Conservation (phyloP, 768 basidiomycete species). For the Tulasnella sp. region DNA sequence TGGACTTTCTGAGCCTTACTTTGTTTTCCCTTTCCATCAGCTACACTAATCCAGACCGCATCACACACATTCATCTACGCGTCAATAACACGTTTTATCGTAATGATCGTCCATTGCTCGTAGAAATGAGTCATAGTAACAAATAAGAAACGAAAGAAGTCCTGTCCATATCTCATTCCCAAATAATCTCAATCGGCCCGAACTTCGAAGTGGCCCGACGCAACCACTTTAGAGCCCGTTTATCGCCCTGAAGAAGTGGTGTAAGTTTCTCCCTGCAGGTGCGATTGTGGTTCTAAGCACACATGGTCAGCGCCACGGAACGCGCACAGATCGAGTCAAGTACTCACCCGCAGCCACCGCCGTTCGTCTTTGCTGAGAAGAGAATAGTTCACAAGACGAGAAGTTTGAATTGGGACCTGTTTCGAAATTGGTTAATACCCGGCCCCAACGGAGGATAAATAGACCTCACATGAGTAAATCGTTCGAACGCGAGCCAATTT, state of each 20-base stretch:
- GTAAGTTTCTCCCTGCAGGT: conserved; percentile 30
- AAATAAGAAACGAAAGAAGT: conserved; percentile 12
- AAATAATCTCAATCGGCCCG: conserved; percentile 32
- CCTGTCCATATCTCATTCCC: conserved; percentile 26
- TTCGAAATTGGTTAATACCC: background rate
- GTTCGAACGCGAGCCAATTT: conserved; percentile 85
- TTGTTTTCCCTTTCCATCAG: background rate
- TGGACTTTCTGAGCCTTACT: background rate
- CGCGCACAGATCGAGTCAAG: background rate
- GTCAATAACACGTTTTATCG: conserved; percentile 4
- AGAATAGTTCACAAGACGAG: conserved; percentile 44
- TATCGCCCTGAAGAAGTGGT: conserved; percentile 33
- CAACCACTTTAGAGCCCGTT: conserved; percentile 36
- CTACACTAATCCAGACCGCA: conserved; percentile 1
- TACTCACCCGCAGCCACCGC: conserved; percentile 53
- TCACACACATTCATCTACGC: background rate
- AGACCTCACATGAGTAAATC: conserved; percentile 74
- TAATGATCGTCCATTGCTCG: conserved; percentile 5
- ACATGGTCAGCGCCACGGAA: background rate
- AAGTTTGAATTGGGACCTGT: conserved; percentile 35
- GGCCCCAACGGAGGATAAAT: background rate
- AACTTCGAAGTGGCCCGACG: conserved; percentile 27
- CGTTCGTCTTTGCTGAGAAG: conserved; percentile 70
- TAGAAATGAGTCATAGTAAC: background rate
- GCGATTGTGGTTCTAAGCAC: conserved; percentile 32